Evolutionary conservation across 495 filamentous ascomycete species (phyloP).

Genomic region (Pyronema omphalodes): DNA sequence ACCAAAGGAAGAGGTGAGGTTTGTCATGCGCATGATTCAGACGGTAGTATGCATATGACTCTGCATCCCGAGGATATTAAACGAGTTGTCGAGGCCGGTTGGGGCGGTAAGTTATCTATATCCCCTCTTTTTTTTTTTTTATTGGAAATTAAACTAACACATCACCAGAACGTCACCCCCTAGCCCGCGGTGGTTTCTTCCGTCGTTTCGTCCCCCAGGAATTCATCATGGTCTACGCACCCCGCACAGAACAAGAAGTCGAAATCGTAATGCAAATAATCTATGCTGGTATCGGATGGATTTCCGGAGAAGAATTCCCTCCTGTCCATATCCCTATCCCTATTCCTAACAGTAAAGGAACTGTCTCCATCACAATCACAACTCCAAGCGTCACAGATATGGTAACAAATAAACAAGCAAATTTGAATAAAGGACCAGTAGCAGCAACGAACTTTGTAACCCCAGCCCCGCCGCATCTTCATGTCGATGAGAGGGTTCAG

Average conservation of each 20-base stretch:
- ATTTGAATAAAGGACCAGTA: too few relatives aligned
- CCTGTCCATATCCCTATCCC: too few relatives aligned
- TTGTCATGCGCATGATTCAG: slow-evolving; percentile 57
- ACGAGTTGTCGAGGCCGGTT: slow-evolving; percentile 57
- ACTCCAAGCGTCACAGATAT: too few relatives aligned
- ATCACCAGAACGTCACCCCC: slow-evolving; percentile 49
- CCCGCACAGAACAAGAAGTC: slow-evolving; percentile 48
- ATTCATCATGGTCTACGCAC: slow-evolving; percentile 73
- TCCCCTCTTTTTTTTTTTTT: not conserved
- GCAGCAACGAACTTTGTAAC: too few relatives aligned
- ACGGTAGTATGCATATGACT: slow-evolving; percentile 57
- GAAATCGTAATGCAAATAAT: slow-evolving; percentile 51
- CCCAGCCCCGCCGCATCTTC: too few relatives aligned
- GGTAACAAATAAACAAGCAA: too few relatives aligned
- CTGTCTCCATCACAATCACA: too few relatives aligned
- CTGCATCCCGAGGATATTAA: slow-evolving; percentile 63
- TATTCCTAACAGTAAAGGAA: too few relatives aligned
- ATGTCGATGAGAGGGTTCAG: too few relatives aligned
- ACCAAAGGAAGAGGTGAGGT: slow-evolving; percentile 56
- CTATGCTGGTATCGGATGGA: slow-evolving; percentile 51
- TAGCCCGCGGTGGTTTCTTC: slow-evolving; percentile 41
- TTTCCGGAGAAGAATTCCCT: slow-evolving; percentile 27
- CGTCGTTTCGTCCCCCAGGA: slow-evolving; percentile 42
- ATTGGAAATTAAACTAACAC: not conserved
- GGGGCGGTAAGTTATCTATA: slow-evolving; percentile 37